phyloP scores from a whole-genome alignment of 73 alveolate species.

The Uronychia setigera region DNA sequence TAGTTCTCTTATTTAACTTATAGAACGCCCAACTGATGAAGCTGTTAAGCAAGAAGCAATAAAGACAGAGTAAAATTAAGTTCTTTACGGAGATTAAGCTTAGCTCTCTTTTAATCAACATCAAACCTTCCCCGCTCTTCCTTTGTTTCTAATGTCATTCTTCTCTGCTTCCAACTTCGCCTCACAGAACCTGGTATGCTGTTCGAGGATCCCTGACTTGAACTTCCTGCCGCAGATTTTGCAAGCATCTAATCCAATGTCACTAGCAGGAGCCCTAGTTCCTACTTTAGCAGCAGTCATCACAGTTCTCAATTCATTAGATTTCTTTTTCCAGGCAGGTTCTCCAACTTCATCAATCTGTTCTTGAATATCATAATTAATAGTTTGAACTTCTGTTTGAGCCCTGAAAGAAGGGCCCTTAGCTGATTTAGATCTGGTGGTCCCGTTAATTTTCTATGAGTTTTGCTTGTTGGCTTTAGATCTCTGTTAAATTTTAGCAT shows the following conservation, averaged over 20 bases:
- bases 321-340: not conserved
- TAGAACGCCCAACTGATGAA: too few species aligned
- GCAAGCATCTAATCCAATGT: not conserved
- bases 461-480: not conserved
- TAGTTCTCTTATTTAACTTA: too few species aligned
- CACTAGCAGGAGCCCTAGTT: not conserved
- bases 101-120: not conserved
- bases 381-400: not conserved
- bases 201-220: not conserved
- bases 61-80: not conserved
- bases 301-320: not conserved
- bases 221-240: conserved; percentile 3
- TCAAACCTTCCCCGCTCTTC: too few species aligned
- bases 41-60: not conserved
- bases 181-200: not conserved
- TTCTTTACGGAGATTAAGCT: not conserved
- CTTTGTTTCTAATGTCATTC: not conserved
- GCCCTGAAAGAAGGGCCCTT: too few species aligned
- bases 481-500: not conserved
- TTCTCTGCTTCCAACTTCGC: not conserved
- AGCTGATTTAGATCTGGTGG: too few species aligned
- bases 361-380: not conserved
- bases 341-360: not conserved
- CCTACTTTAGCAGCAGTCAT: not conserved
- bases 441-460: not conserved